Evolutionary conservation across 352 stramenopile genomes (phyloP).

Genomic region (Phytopythium boreale): DNA sequence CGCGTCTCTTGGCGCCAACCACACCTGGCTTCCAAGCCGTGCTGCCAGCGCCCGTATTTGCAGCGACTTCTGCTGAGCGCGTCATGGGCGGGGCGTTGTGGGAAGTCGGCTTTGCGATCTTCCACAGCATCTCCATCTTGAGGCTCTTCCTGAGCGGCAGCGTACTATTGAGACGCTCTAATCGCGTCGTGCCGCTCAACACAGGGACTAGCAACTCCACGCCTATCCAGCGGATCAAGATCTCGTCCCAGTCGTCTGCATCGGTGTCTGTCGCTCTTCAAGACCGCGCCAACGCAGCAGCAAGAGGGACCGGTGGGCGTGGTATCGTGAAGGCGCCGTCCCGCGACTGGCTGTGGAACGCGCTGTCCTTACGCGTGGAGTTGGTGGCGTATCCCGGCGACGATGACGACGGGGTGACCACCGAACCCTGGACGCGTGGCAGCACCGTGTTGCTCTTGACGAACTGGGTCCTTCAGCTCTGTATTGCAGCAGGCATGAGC

Average conservation of each 20-base stretch:
- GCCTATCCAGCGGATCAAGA: background rate
- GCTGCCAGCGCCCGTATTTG: background rate
- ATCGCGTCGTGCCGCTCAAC: slow-evolving; percentile 1
- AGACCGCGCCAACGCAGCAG: background rate
- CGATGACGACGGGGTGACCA: background rate
- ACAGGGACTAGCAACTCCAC: background rate
- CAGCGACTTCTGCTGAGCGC: background rate
- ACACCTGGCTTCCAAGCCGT: background rate
- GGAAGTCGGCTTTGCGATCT: background rate
- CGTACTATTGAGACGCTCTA: background rate
- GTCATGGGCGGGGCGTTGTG: background rate
- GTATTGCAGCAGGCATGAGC: slow-evolving; percentile 3
- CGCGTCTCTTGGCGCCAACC: background rate
- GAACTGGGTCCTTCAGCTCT: slow-evolving; percentile 4
- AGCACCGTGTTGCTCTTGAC: background rate
- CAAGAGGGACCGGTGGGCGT: background rate
- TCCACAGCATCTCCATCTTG: background rate
- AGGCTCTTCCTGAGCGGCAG: background rate
- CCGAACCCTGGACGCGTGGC: background rate
- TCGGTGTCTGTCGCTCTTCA: background rate
- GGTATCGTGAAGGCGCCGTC: background rate
- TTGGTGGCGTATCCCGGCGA: background rate
- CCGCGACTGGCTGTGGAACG: background rate
- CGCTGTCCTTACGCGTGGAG: background rate
- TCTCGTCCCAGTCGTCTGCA: slow-evolving; percentile 1